Percentiles rank a stretch among this genome's conserved stretches.
phyloP scores from a whole-genome alignment of 2,329 filamentous ascomycete species.

The Diaporthe citri region DNA sequence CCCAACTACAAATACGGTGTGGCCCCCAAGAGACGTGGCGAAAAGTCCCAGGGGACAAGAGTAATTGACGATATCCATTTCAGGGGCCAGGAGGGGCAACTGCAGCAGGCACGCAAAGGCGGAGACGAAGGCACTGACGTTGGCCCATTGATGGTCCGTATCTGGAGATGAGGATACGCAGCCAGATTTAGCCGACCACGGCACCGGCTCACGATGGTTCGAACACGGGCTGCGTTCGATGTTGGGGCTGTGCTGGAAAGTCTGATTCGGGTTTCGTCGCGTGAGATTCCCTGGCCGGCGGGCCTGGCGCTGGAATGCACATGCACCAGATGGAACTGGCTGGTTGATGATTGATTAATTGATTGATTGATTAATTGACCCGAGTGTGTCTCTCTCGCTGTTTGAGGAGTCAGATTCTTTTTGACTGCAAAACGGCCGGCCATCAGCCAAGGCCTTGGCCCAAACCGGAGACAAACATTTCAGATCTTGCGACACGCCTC shows the following conservation, averaged over 20 bases:
- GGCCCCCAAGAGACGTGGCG: not conserved
- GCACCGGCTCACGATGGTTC: slow-evolving; percentile 11
- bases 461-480: slow-evolving; percentile 23
- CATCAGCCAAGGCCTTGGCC: slow-evolving; percentile 24
- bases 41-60: not conserved
- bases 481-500: not conserved
- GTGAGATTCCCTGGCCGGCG: not conserved
- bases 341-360: not conserved
- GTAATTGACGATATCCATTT: slow-evolving; percentile 28
- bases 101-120: slow-evolving; percentile 10
- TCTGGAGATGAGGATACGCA: slow-evolving; percentile 31
- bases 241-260: slow-evolving; percentile 24
- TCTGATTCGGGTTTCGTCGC: slow-evolving; percentile 8
- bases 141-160: slow-evolving; percentile 13
- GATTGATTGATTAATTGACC: not conserved
- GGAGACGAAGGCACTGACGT: slow-evolving; percentile 22
- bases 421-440: slow-evolving; percentile 13
- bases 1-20: not conserved
- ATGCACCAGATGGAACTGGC: not conserved
- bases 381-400: not conserved
- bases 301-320: slow-evolving; percentile 1
- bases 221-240: slow-evolving; percentile 1
- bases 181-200: slow-evolving; percentile 5
- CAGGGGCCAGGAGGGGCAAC: slow-evolving; percentile 12
- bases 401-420: slow-evolving; percentile 18